Evolutionary conservation across 164 flowering plant species (phyloP).

Genomic region (Nymphaea thermarum): DNA sequence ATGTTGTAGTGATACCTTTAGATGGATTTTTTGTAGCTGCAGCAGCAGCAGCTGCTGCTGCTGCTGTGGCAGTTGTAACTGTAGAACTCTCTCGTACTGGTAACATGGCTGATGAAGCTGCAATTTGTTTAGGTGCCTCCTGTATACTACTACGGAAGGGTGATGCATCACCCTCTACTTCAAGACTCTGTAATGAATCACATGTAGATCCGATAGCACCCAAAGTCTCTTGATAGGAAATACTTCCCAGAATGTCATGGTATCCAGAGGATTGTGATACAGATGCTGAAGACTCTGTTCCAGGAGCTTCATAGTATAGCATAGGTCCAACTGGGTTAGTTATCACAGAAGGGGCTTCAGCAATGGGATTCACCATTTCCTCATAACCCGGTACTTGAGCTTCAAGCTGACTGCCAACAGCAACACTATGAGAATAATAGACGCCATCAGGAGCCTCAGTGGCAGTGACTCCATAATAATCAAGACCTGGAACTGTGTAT

Average conservation of each 20-base stretch:
- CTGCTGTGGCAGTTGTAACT: slow-evolving; percentile 15
- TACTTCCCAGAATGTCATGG: slow-evolving; percentile 15
- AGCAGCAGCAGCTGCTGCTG: slow-evolving; percentile 17
- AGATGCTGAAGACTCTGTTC: slow-evolving; percentile 19
- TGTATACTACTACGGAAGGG: background rate
- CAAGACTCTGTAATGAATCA: background rate
- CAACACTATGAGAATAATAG: slow-evolving; percentile 39
- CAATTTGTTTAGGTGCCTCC: background rate
- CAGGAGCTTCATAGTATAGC: slow-evolving; percentile 37
- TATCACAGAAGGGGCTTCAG: slow-evolving; percentile 21
- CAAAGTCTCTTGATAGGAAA: slow-evolving; percentile 16
- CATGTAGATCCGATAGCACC: background rate
- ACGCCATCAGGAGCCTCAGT: slow-evolving; percentile 23
- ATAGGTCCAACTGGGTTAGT: slow-evolving; percentile 31
- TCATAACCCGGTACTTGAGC: slow-evolving; percentile 42
- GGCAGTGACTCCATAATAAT: slow-evolving; percentile 40
- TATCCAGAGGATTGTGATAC: slow-evolving; percentile 27
- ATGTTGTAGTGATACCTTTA: slow-evolving; percentile 33
- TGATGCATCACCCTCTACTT: background rate
- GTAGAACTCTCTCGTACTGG: slow-evolving; percentile 12
- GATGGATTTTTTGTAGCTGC: slow-evolving; percentile 31
- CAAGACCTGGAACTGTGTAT: slow-evolving; percentile 28
- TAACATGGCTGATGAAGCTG: slow-evolving; percentile 11
- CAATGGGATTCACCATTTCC: slow-evolving; percentile 21
- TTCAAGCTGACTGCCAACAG: slow-evolving; percentile 21